Percentiles rank a stretch among this genome's conserved stretches.
phyloP scores from a whole-genome alignment of 2,329 filamentous ascomycete species.

The Alternaria sp. region DNA sequence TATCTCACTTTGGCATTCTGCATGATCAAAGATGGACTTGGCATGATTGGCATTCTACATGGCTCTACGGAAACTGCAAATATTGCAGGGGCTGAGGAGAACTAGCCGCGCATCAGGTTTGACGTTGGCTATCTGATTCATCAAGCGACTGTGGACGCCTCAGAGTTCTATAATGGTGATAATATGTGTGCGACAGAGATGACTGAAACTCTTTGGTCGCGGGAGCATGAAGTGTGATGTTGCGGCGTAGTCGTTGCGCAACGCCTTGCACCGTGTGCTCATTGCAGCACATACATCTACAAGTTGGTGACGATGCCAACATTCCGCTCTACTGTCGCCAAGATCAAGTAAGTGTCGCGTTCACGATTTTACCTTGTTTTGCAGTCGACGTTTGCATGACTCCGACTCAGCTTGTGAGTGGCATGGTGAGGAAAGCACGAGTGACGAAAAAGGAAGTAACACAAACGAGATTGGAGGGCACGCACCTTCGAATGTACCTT shows the following conservation, averaged over 20 bases:
- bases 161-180: neutral
- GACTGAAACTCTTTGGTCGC: neutral
- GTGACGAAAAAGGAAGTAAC: conserved; percentile 22
- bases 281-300: neutral
- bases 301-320: neutral
- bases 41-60: neutral
- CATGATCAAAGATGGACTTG: neutral
- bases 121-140: neutral
- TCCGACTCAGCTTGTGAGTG: neutral
- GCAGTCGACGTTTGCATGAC: neutral
- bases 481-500: conserved; percentile 34
- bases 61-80: neutral
- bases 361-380: neutral
- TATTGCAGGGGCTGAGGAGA: neutral
- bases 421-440: conserved; percentile 6
- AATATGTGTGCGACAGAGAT: neutral
- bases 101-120: neutral
- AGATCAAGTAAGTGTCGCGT: neutral
- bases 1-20: neutral
- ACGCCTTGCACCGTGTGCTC: neutral
- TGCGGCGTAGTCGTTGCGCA: neutral
- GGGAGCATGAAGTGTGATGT: neutral
- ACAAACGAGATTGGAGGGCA: conserved; percentile 29
- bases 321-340: neutral
- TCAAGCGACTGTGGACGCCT: neutral